phyloP scores from a whole-genome alignment of 768 basidiomycete genomes.

The Auricularia sp. region DNA sequence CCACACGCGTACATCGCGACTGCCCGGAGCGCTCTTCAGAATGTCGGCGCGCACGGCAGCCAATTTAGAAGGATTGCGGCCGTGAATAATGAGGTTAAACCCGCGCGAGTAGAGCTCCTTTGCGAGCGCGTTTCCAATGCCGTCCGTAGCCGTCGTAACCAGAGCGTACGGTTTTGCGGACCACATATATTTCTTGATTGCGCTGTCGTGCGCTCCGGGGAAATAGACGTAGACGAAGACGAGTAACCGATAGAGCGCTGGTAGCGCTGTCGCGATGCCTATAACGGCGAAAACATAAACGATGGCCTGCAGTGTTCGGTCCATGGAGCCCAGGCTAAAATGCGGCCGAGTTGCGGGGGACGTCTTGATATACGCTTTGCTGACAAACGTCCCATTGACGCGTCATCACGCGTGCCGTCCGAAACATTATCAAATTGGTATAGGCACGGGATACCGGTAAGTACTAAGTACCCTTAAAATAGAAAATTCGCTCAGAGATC shows the following conservation, averaged over 20 bases:
- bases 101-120: conserved; percentile 5
- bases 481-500: too few species aligned
- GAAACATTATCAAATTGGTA: too few species aligned
- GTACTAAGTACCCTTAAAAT: too few species aligned
- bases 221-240: background rate
- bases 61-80: conserved; percentile 6
- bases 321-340: background rate
- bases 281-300: background rate
- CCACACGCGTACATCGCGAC: background rate
- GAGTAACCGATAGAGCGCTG: background rate
- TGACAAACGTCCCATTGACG: too few species aligned
- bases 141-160: conserved; percentile 8
- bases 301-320: background rate
- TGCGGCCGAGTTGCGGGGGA: background rate
- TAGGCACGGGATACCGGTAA: too few species aligned
- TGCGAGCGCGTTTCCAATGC: conserved; percentile 9
- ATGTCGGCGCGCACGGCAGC: conserved; percentile 5
- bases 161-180: conserved; percentile 4
- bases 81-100: conserved; percentile 11
- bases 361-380: too few species aligned
- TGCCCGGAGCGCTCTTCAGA: conserved; percentile 1
- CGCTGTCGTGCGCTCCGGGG: background rate
- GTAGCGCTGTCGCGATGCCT: background rate
- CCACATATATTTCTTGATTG: background rate
- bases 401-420: too few species aligned